phyloP scores from a whole-genome alignment of 164 flowering plant genomes.

The Sextonia rubra region DNA sequence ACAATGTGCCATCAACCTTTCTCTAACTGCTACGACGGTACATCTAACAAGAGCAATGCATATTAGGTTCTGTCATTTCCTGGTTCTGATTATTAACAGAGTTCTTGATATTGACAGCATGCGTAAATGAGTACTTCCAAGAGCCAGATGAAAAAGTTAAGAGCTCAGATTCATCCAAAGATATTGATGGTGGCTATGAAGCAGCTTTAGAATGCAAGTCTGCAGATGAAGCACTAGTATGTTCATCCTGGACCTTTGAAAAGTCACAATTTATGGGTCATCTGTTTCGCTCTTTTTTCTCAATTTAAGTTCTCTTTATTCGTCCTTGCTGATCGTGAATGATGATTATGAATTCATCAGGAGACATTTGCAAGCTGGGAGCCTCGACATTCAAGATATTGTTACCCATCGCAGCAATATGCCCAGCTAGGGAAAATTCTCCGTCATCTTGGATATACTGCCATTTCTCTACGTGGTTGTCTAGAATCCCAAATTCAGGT shows the following conservation, averaged over 20 bases:
- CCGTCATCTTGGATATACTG: constrained; percentile 75
- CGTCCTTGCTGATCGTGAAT: background rate
- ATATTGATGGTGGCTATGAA: constrained; percentile 65
- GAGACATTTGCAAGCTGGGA: constrained; percentile 96
- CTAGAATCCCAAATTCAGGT: constrained; percentile 88
- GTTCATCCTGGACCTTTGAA: background rate
- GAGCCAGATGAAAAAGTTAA: constrained; percentile 26
- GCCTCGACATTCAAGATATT: constrained; percentile 65
- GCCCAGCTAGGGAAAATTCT: constrained; percentile 77
- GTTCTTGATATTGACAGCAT: constrained; percentile 43
- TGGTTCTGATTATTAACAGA: no score
- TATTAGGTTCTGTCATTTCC: no score
- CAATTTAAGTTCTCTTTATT: no score
- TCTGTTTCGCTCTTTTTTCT: no score
- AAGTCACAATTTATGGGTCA: no score
- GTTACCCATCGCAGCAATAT: constrained; percentile 82
- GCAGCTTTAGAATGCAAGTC: constrained; percentile 88
- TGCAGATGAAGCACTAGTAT: constrained; percentile 68
- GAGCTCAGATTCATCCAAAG: constrained; percentile 34
- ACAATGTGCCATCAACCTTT: no score
- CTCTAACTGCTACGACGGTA: no score
- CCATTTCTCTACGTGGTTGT: constrained; percentile 86
- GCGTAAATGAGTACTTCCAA: constrained; percentile 65
- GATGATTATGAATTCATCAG: constrained; percentile 26
- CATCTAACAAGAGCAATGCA: no score